A percentile compares a stretch with the other conserved stretches of the same genome.
phyloP scores from a whole-genome alignment of 2,329 filamentous ascomycete genomes.

The Tolypocladium album region DNA sequence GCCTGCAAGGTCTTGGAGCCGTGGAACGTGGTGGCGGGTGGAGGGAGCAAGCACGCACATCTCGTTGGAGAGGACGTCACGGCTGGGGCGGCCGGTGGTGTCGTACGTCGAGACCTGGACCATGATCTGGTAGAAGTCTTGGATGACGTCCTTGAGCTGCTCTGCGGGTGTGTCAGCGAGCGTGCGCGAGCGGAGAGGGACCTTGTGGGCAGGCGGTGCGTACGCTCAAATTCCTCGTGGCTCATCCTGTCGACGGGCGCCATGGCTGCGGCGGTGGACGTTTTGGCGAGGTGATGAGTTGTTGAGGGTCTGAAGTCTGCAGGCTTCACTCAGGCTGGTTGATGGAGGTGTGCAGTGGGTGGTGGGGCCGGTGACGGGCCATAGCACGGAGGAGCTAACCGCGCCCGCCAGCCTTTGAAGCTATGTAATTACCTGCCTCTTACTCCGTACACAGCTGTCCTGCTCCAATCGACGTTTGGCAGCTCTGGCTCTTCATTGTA shows the following conservation, averaged over 20 bases:
- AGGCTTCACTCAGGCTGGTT: not conserved
- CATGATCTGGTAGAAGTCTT: slow-evolving; percentile 53
- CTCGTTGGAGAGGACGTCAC: slow-evolving; percentile 45
- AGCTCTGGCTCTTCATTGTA: too few relatives aligned
- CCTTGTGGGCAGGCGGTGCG: slow-evolving; percentile 1
- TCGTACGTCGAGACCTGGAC: slow-evolving; percentile 54
- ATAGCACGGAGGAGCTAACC: too few relatives aligned
- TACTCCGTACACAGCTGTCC: too few relatives aligned
- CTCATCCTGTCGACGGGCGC: slow-evolving; percentile 28
- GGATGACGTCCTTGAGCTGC: slow-evolving; percentile 50
- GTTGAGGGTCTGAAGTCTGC: not conserved
- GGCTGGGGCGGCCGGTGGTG: slow-evolving; percentile 35
- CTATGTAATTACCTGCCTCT: too few relatives aligned
- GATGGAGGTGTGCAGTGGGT: not conserved
- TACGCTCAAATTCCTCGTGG: slow-evolving; percentile 29
- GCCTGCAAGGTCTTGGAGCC: not conserved
- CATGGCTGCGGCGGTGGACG: slow-evolving; percentile 17
- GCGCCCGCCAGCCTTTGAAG: too few relatives aligned
- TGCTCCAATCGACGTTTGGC: too few relatives aligned
- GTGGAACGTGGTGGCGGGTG: not conserved
- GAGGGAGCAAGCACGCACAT: slow-evolving; percentile 23
- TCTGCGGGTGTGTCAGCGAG: slow-evolving; percentile 22
- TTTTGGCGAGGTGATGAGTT: not conserved
- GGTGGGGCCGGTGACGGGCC: not conserved
- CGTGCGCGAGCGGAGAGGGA: too few relatives aligned